Evolutionary conservation across 2,329 filamentous ascomycete species (phyloP).

Genomic region (Xylaria multiplex): DNA sequence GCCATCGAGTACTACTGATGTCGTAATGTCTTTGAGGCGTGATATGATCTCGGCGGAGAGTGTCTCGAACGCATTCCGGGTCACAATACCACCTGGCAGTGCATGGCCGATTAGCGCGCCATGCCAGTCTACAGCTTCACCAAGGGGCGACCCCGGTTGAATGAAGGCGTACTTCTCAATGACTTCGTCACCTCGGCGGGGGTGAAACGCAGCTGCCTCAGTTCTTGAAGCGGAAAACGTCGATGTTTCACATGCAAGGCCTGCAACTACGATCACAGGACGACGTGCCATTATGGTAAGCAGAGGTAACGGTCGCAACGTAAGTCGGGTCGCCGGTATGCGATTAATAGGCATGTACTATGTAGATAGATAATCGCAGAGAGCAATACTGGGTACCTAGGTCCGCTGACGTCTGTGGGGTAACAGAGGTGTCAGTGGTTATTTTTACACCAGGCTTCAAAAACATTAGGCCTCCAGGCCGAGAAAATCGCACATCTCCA

Average conservation of each 20-base stretch:
- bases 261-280: constrained; percentile 61
- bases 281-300: constrained; percentile 35
- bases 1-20: constrained; percentile 53
- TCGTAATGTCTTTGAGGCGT: constrained; percentile 53
- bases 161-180: constrained; percentile 59
- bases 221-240: constrained; percentile 63
- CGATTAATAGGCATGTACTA: neutral
- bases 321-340: neutral
- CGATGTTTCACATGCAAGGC: constrained; percentile 64
- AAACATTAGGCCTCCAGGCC: too few species aligned
- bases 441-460: too few species aligned
- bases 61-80: constrained; percentile 57
- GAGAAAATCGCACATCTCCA: too few species aligned
- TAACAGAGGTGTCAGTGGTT: neutral
- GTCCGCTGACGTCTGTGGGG: constrained; percentile 2
- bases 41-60: constrained; percentile 53
- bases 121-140: constrained; percentile 58
- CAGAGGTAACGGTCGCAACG: neutral
- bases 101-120: constrained; percentile 63
- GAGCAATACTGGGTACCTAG: neutral
- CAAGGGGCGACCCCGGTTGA: constrained; percentile 53
- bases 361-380: neutral
- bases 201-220: constrained; percentile 59
- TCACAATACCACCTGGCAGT: constrained; percentile 60
- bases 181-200: constrained; percentile 56